Evolutionary conservation across 1,139 yeast species (phyloP), one percentile per base, ranked within the genome.

Genomic region (Lodderomyces theae): DNA sequence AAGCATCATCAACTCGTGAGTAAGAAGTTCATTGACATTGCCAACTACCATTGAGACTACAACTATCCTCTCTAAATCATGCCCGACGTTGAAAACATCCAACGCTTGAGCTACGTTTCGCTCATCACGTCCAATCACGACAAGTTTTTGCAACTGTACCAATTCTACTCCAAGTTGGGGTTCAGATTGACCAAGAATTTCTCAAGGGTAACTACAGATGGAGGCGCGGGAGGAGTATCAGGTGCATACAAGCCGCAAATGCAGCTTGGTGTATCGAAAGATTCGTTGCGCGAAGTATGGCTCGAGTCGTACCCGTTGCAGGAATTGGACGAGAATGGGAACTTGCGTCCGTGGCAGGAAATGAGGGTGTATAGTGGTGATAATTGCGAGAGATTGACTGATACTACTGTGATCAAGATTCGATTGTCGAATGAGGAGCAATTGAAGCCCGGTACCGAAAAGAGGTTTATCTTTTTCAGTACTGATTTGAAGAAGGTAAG

Each of bases 201-300:
- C 59, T 65, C 75, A 45, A 81, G 76, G 56, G 52, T 58, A 19
- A 74, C 72, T 56, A 67, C 68, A 55, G 64, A 56, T 49, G 72
- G 65, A 42, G 71, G 63, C 30, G 60, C 57, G 37, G 65, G 58
- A 19, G 72, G 65, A 42, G 71, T 63, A 29, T 60, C 57, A 37
- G 65, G 58, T 18, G 52, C 56, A 28, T 52, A 49, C 48, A 61
- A 59, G 45, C 61, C 63, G 41, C 59, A 53, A 43, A 53, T 57
- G 29, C 67, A 62, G 37, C 51, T 63, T 37, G 90, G 90, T 3
- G 68, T 84, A 34, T 76, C 87, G 16, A 70, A 69, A 44, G 86
- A 82, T 49, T 82, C 89, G 1, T 54, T 80, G 40, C 73, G 71
- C 49, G 94, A 85, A 60, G 62, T 78, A 34, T 85, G 94, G 92